Conservation (phyloP, 2,329 filamentous ascomycete genomes). For the Sporothrix phasma region DNA sequence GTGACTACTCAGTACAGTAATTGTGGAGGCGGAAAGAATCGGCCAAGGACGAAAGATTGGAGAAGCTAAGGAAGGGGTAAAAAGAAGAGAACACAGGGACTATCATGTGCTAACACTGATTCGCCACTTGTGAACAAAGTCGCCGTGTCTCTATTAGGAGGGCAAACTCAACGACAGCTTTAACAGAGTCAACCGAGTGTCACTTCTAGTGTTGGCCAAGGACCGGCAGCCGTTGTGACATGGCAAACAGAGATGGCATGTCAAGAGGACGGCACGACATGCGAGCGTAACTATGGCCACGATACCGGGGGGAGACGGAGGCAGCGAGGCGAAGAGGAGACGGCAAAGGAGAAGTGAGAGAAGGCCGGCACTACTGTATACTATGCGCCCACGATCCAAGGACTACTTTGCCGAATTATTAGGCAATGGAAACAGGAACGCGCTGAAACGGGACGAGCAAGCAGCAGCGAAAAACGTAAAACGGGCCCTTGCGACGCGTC, state of each 20-base stretch:
- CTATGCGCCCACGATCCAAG: background rate
- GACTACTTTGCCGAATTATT: background rate
- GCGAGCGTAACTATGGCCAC: background rate
- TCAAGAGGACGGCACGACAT: background rate
- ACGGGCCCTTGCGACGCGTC: too few relatives aligned
- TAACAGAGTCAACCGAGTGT: too few relatives aligned
- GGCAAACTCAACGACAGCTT: too few relatives aligned
- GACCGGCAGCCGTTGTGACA: background rate
- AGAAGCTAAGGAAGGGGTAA: constrained; percentile 4
- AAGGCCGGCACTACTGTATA: background rate
- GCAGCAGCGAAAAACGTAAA: background rate
- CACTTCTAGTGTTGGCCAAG: background rate
- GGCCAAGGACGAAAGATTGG: constrained; percentile 8
- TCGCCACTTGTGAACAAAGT: background rate
- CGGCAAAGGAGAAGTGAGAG: background rate
- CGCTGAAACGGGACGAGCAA: background rate
- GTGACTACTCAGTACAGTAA: background rate
- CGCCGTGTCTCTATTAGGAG: background rate
- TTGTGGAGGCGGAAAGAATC: constrained; percentile 13
- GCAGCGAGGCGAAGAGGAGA: background rate
- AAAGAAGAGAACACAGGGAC: background rate
- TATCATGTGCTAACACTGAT: constrained; percentile 2
- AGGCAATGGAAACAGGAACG: background rate
- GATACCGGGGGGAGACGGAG: constrained; percentile 3
- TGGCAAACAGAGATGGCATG: background rate